Conservation (phyloP, 352 stramenopile species). For the Pythium insidiosum region DNA sequence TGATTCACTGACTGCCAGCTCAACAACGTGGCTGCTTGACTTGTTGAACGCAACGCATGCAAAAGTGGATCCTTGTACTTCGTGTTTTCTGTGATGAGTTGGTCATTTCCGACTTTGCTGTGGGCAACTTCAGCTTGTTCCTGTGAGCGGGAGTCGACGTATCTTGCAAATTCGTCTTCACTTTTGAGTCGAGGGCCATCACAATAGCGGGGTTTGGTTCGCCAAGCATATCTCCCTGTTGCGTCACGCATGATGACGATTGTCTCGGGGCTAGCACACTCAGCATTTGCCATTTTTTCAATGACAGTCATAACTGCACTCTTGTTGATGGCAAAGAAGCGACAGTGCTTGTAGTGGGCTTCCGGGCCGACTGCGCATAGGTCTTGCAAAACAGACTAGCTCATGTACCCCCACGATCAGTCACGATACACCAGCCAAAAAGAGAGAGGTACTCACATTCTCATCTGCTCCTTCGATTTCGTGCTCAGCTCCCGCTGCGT, state of each 20-base stretch:
- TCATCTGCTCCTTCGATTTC: constrained; percentile 36
- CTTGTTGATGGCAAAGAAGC: constrained; percentile 81
- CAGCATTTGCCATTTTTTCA: constrained; percentile 47
- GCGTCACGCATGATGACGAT: constrained; percentile 76
- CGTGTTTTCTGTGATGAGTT: constrained; percentile 12
- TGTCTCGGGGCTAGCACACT: constrained; percentile 26
- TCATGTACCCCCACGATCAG: too few relatives aligned
- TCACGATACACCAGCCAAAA: too few relatives aligned
- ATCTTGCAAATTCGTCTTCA: constrained; percentile 52
- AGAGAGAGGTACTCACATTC: too few relatives aligned
- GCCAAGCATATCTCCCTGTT: constrained; percentile 74
- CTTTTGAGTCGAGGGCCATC: constrained; percentile 44
- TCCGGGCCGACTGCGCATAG: constrained; percentile 34
- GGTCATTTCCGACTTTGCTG: not conserved
- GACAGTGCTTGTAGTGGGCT: constrained; percentile 44
- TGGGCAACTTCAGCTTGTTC: not conserved
- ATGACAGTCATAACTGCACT: constrained; percentile 73
- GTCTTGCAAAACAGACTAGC: constrained; percentile 44
- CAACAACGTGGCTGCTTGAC: constrained; percentile 54
- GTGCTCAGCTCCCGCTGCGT: too few relatives aligned
- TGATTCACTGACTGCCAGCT: constrained; percentile 45
- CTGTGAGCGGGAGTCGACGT: constrained; percentile 16
- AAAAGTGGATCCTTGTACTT: constrained; percentile 58
- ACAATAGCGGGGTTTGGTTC: constrained; percentile 54
- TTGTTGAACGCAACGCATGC: constrained; percentile 47